phyloP scores from a whole-genome alignment of 2,329 filamentous ascomycete species.

The Westerdykella sp. region DNA sequence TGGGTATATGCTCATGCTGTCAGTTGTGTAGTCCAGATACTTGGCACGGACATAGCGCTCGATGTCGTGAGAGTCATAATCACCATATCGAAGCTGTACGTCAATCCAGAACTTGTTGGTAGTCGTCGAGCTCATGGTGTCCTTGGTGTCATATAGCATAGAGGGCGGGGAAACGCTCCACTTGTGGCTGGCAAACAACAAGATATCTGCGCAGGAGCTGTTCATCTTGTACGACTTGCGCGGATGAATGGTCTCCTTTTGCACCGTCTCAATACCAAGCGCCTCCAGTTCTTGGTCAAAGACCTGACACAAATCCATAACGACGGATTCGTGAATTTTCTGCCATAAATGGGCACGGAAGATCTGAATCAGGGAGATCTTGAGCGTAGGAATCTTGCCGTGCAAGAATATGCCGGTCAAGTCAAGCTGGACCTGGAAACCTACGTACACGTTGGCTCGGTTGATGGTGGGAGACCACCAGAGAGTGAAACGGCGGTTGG shows the following conservation, averaged over 20 bases:
- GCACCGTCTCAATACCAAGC: conserved; percentile 91
- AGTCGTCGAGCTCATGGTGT: conserved; percentile 84
- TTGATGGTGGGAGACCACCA: conserved; percentile 96
- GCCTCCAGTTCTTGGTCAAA: conserved; percentile 97
- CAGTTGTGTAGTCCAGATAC: conserved; percentile 97
- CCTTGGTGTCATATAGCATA: conserved; percentile 91
- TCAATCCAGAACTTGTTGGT: conserved; percentile 99
- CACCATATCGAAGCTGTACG: conserved; percentile 91
- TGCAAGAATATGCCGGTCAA: conserved; percentile 98
- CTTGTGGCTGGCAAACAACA: conserved; percentile 95
- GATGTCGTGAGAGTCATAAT: conserved; percentile 98
- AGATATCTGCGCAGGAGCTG: conserved; percentile 94
- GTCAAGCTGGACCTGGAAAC: conserved; percentile 98
- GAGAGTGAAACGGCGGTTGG: conserved; percentile 93
- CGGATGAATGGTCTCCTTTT: conserved; percentile 98
- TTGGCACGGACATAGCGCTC: conserved; percentile 96
- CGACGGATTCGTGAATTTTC: conserved; percentile 97
- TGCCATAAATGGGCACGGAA: conserved; percentile 99
- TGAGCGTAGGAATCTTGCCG: conserved; percentile 95
- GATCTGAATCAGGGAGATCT: conserved; percentile 97
- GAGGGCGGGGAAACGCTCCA: conserved; percentile 97
- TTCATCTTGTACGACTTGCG: conserved; percentile 99
- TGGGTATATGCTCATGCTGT: conserved; percentile 97
- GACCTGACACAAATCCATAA: conserved; percentile 98
- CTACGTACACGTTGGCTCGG: conserved; percentile 93